phyloP scores from a whole-genome alignment of 2,329 filamentous ascomycete genomes.

The Colletotrichum magnum region DNA sequence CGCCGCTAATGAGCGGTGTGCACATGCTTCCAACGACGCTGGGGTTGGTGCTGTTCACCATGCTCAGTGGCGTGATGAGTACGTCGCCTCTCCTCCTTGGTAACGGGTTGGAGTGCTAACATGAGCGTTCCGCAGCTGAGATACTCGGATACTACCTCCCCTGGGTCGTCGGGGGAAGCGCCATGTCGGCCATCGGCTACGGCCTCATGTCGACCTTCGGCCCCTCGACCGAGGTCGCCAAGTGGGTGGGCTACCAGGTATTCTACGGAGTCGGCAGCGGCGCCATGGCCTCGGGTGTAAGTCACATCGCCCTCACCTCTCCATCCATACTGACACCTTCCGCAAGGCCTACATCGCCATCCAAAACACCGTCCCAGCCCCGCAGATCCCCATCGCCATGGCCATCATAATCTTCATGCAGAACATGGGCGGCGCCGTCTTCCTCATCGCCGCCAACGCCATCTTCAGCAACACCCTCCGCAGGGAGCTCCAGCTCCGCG shows the following conservation, averaged over 20 bases:
- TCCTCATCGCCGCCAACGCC: conserved; percentile 41
- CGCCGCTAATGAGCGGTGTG: conserved; percentile 45
- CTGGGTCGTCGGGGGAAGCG: conserved; percentile 34
- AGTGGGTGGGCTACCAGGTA: conserved; percentile 43
- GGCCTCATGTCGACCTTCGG: conserved; percentile 39
- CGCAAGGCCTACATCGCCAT: conserved; percentile 31
- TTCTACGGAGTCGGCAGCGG: conserved; percentile 40
- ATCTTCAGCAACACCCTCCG: conserved; percentile 50
- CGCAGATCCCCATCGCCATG: conserved; percentile 32
- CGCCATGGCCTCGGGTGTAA: conserved; percentile 16
- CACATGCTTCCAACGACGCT: conserved; percentile 47
- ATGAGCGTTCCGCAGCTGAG: conserved; percentile 24
- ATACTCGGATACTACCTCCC: conserved; percentile 42
- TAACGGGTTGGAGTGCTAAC: too few species aligned
- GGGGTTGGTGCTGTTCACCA: conserved; percentile 40
- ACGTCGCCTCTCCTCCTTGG: not conserved
- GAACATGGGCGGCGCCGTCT: conserved; percentile 40
- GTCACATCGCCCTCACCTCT: conserved; percentile 42
- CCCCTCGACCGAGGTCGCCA: conserved; percentile 18
- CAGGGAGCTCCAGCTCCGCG: conserved; percentile 44
- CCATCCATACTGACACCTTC: not conserved
- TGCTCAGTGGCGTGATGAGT: conserved; percentile 47
- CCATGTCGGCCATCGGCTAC: conserved; percentile 37
- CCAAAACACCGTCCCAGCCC: conserved; percentile 20
- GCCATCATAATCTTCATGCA: conserved; percentile 31